These are phyloP conservation scores for Dalbergia cultrata DNA, from an alignment of 306 rosid species.

Conservation along the genomic window DNA sequence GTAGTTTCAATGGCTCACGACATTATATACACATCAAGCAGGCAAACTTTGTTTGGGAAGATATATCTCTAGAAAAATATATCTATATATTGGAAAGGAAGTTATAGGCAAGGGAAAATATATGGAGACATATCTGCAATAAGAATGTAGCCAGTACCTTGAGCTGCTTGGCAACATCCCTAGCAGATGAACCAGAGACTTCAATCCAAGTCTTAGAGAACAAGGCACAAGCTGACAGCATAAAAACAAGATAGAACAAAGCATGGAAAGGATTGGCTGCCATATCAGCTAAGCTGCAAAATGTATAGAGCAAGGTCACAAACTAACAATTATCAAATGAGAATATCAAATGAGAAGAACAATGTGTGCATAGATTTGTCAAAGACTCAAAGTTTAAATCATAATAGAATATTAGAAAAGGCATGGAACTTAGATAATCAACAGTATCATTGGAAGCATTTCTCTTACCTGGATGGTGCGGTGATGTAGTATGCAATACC, in stretches of 20 bases:
- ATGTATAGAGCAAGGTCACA: constrained; percentile 29
- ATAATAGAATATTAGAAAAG: background rate
- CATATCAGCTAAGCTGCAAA: constrained; percentile 93
- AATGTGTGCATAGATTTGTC: background rate
- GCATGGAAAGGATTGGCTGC: constrained; percentile 98
- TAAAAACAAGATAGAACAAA: constrained; percentile 84
- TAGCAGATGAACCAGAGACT: constrained; percentile 97
- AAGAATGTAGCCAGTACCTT: constrained; percentile 62
- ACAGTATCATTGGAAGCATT: background rate
- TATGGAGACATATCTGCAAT: background rate
- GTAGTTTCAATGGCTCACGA: background rate
- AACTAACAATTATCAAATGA: background rate
- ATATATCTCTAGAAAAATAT: background rate
- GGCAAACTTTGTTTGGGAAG: background rate
- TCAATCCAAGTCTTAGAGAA: constrained; percentile 98
- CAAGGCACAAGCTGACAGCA: constrained; percentile 91
- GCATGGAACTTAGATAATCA: background rate
- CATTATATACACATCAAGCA: constrained; percentile 1
- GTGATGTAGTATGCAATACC: constrained; percentile 96
- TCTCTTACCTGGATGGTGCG: constrained; percentile 84
- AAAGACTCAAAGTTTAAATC: background rate
- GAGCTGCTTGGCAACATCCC: constrained; percentile 92
- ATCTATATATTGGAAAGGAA: background rate
- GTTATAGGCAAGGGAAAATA: background rate
- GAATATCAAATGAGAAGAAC: background rate